Conservation (phyloP, 805 yeast species). For the Zygosaccharomyces kombuchaensis region DNA sequence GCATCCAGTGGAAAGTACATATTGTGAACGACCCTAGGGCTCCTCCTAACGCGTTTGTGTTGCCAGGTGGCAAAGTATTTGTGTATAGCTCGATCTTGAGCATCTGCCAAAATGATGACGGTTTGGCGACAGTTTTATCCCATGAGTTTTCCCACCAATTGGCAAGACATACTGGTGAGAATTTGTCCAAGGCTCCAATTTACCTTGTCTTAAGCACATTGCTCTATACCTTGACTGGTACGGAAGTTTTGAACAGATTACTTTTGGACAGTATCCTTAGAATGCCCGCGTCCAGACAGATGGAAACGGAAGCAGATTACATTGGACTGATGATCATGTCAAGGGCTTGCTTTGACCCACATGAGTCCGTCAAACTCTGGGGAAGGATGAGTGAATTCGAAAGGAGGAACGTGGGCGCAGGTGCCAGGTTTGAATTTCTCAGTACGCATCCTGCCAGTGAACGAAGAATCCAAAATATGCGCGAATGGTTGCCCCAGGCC, state of each 20-base stretch:
- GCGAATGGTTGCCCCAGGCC: conserved; percentile 59
- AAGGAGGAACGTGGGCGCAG: conserved; percentile 28
- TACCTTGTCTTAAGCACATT: conserved; percentile 51
- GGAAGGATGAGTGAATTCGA: conserved; percentile 63
- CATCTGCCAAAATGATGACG: conserved; percentile 77
- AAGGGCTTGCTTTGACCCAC: conserved; percentile 78
- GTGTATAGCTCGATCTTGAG: conserved; percentile 76
- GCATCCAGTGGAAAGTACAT: conserved; percentile 67
- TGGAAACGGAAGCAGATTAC: conserved; percentile 96
- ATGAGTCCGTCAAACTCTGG: conserved; percentile 77
- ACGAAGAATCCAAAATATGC: conserved; percentile 66
- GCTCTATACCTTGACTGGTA: conserved; percentile 60
- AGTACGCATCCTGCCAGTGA: conserved; percentile 86
- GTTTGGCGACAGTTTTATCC: conserved; percentile 88
- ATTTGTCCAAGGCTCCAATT: conserved; percentile 70
- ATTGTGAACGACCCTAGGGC: conserved; percentile 63
- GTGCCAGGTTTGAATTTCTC: conserved; percentile 53
- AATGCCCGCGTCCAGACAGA: conserved; percentile 83
- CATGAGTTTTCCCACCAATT: conserved; percentile 94
- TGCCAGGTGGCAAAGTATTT: conserved; percentile 95
- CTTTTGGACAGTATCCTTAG: conserved; percentile 53
- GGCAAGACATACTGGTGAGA: conserved; percentile 88
- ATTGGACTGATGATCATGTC: conserved; percentile 93
- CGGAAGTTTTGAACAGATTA: conserved; percentile 47
- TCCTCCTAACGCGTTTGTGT: conserved; percentile 96